Percentiles rank a stretch among this genome's conserved stretches.
phyloP scores from a whole-genome alignment of 2,329 filamentous ascomycete species.

The Ophidiomyces ophidiicola region DNA sequence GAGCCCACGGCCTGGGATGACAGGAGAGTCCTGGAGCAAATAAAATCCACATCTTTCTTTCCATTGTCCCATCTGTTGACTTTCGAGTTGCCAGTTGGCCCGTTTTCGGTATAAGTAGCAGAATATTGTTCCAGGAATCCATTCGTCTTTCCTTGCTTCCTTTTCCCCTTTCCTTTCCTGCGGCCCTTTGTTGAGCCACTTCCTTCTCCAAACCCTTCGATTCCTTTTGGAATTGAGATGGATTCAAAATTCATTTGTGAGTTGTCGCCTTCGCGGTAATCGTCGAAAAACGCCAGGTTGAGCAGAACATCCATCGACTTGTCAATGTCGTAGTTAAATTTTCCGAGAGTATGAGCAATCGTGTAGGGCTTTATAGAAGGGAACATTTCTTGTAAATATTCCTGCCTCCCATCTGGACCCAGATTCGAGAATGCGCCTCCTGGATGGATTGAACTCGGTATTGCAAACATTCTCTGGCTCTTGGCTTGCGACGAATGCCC shows the following conservation, averaged over 20 bases:
- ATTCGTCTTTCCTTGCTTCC: constrained; percentile 23
- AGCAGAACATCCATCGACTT: constrained; percentile 67
- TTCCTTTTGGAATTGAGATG: constrained; percentile 48
- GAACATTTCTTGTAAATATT: constrained; percentile 58
- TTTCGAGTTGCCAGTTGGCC: constrained; percentile 8
- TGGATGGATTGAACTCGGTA: not conserved
- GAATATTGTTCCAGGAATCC: constrained; percentile 21
- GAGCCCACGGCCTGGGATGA: constrained; percentile 41
- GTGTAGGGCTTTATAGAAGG: constrained; percentile 54
- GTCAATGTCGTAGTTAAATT: constrained; percentile 54
- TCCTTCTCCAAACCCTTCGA: constrained; percentile 66
- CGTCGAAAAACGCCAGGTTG: constrained; percentile 64
- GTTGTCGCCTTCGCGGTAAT: constrained; percentile 24
- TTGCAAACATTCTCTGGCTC: not conserved
- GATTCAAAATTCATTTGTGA: constrained; percentile 42
- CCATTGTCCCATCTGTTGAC: constrained; percentile 49
- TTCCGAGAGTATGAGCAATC: constrained; percentile 54
- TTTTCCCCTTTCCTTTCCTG: constrained; percentile 36
- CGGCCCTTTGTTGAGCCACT: constrained; percentile 34
- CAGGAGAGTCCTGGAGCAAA: constrained; percentile 40
- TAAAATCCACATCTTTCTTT: constrained; percentile 48
- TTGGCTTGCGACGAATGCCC: constrained; percentile 8
- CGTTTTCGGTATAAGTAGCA: constrained; percentile 2
- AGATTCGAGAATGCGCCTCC: constrained; percentile 20
- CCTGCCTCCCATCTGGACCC: constrained; percentile 47